Evolutionary conservation across 2,329 filamentous ascomycete species (phyloP), one percentile per base, ranked within the genome.

Genomic region (Colletotrichum graminicola): DNA sequence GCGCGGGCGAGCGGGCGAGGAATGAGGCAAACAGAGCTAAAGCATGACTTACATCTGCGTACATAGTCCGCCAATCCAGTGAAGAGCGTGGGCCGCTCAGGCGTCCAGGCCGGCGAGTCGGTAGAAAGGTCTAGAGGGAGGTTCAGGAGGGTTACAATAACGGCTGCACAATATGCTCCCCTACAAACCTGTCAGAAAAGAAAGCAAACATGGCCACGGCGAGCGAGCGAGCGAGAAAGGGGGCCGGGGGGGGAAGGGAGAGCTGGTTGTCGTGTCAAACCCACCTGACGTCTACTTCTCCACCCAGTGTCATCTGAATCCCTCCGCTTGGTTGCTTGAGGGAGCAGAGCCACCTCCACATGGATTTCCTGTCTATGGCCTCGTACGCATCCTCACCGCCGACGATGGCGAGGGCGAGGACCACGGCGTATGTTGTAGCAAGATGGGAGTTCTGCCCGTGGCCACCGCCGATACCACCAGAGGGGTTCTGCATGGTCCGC

Each of bases 401-500:
- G 52, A 95, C 92, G 73, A 94, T 88, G 32, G 92, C 89, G 62
- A 99, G 85, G 56, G 93, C 90, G 70, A 99, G 87, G 26, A 97
- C 83, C 51, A 92, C 88, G 59, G 95, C 94, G 85, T 98, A 99
- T 0, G 93, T 94, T 57, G 93, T 92, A 68, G 96, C 96, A 75
- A 96, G 88, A 82, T 99, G 96, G 64, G 94, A 94, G 75, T 89
- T 87, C 79, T 98, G 96, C 36, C 95, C 94, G 80, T 94, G 92
- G n/a, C 96, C 95, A 74, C 95, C 96, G 63, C 94, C 96, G 80
- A 97, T 97, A 2, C 96, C 96, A 62, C 96, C 96, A 21, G 86
- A 86, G 29, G 85, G 80, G 80, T 98, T 97, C 82, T 98, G 96
- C 82, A 95, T 91, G 55, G 93, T 90, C 59, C 86, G 87, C 62